These are phyloP conservation scores for Pelagomonas calceolata DNA, from an alignment of 108 stramenopile species.

Conservation along the genomic window DNA sequence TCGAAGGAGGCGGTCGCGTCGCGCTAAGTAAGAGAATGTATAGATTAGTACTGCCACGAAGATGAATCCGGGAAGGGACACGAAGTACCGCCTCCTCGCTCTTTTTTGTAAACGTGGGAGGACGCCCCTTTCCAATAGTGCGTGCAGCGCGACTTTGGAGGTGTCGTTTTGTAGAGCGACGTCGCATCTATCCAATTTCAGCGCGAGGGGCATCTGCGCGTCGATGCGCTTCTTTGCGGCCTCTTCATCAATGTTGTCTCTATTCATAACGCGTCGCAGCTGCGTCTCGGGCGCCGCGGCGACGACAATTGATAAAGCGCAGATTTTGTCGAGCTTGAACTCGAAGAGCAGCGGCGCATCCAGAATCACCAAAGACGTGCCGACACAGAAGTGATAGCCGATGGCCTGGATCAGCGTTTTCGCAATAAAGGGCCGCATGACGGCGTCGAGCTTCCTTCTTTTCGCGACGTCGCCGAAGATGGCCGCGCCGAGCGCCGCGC, in stretches of 20 bases:
- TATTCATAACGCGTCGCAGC: neutral
- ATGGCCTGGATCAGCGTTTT: neutral
- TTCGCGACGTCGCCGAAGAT: neutral
- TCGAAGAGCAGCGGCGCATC: constrained; percentile 4
- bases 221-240: neutral
- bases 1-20: too few relatives aligned
- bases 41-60: too few relatives aligned
- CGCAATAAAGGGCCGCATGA: neutral
- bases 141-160: too few relatives aligned
- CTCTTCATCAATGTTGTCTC: neutral
- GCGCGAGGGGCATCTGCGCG: constrained; percentile 1
- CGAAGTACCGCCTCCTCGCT: too few relatives aligned
- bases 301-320: neutral
- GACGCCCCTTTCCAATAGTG: too few relatives aligned
- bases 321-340: neutral
- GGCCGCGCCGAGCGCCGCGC: neutral
- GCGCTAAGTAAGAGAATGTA: too few relatives aligned
- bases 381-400: neutral
- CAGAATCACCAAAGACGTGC: neutral
- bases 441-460: neutral
- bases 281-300: neutral
- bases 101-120: too few relatives aligned
- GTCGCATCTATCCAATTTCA: neutral
- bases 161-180: neutral
- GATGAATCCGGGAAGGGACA: too few relatives aligned